Base-by-base conservation (phyloP, 352 stramenopile species). In the Phytophthora rubi region DNA sequence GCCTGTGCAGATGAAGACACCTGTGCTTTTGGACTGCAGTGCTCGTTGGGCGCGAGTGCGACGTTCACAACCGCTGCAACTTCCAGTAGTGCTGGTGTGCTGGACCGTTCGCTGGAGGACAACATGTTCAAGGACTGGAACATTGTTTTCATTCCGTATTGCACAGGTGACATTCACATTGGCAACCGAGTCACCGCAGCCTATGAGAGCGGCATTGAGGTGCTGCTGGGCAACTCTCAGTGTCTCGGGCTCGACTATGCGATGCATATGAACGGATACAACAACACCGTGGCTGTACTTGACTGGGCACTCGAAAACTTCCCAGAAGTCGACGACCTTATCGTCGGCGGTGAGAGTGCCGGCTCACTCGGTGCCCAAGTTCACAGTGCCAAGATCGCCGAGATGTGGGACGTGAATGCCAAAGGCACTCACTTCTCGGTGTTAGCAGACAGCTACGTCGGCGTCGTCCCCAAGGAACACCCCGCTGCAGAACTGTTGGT, bases 101-200 rank as follows among this genome's bases (percentile, higher is more conserved):
- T 91, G 28, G 77, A 90, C 58, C 68, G 68, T 4, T 78, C 81
- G 21, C 55, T 88, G 30, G 48, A 61, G n/a, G 61, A 77, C 56
- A 93, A 91, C 63, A 52, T 83, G 42, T 91, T 91, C 62, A 80
- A 80, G 53, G 83, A 91, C 68, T 93, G 83, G 83, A 88, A 88
- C 71, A 80, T 91, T 55, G 79, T 93, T 8, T 79, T 88, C 68
- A 69, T 93, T 9, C 83, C 81, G 23, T 91, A 93, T 73, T 93
- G 85, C 78, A 90, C 83, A 21, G 81, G 83, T 45, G 83, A 93
- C 48, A 73, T 93, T 37, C 83, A 93, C 52, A 56, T 88, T 4
- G 85, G 85, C 53, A 88, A 80, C 69, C 51, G 63, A 7, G 42
- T 79, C 10, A 59, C 56, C 2, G 58, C 44, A 5, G 23, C 57